These are phyloP conservation scores for Melastoma malabathricum DNA, from an alignment of 345 rosid genomes.

Conservation along the genomic window DNA sequence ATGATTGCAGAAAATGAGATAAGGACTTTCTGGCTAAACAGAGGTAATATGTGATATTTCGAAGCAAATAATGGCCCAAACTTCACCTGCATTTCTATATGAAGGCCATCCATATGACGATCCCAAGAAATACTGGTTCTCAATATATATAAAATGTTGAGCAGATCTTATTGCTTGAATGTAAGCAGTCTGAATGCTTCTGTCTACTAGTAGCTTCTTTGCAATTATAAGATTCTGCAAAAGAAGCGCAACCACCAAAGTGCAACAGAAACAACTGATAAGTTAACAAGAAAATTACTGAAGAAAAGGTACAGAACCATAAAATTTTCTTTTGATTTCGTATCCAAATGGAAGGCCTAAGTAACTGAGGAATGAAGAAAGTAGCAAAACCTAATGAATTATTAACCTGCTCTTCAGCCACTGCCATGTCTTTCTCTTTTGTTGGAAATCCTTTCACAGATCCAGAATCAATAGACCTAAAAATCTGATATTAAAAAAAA, in stretches of 20 bases:
- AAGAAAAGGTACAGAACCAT: not conserved
- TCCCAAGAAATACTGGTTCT: constrained; percentile 96
- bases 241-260: not conserved
- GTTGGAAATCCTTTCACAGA: constrained; percentile 73
- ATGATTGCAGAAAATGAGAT: too few species aligned
- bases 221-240: constrained; percentile 70
- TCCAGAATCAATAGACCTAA: constrained; percentile 70
- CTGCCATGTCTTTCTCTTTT: constrained; percentile 23
- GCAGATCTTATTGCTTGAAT: constrained; percentile 97
- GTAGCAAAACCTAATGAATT: not conserved
- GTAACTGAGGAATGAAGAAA: not conserved
- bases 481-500: not conserved
- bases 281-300: too few species aligned
- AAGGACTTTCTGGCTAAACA: too few species aligned
- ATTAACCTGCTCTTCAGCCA: constrained; percentile 39
- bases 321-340: not conserved
- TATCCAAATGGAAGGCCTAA: not conserved
- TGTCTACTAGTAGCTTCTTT: constrained; percentile 64
- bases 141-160: constrained; percentile 85
- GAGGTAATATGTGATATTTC: not conserved
- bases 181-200: constrained; percentile 91
- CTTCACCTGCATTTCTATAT: constrained; percentile 68
- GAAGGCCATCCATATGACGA: constrained; percentile 96
- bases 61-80: not conserved
- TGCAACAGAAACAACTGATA: too few species aligned